phyloP scores from a whole-genome alignment of 805 yeast genomes.

The Wickerhamomyces mucosus region DNA sequence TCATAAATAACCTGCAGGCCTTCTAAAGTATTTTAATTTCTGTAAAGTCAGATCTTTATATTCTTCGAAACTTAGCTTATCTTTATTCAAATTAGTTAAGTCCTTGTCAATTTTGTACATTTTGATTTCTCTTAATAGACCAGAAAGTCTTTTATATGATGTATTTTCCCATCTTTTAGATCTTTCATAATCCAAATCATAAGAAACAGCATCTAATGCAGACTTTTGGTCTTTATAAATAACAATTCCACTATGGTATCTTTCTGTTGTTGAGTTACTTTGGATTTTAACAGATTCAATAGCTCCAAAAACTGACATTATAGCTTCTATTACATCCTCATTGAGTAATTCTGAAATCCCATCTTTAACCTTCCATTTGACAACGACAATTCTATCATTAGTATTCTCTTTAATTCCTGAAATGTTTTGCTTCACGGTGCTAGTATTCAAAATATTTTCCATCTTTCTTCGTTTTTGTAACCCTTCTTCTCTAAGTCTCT shows the following conservation, averaged over 20 bases:
- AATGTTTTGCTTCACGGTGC: not conserved
- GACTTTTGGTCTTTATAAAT: constrained; percentile 3
- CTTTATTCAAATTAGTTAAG: constrained; percentile 2
- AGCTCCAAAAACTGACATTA: constrained; percentile 17
- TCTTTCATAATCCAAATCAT: constrained; percentile 7
- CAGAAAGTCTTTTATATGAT: constrained; percentile 13
- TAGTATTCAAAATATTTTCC: not conserved
- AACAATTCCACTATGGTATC: constrained; percentile 12
- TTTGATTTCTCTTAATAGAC: constrained; percentile 14
- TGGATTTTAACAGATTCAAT: constrained; percentile 7
- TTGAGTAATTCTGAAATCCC: constrained; percentile 15
- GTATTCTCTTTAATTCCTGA: not conserved
- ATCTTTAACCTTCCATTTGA: constrained; percentile 16
- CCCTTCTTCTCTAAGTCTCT: constrained; percentile 18
- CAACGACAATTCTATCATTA: constrained; percentile 9
- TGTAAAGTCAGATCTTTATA: constrained; percentile 9
- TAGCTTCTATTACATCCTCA: constrained; percentile 14
- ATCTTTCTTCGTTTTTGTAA: constrained; percentile 6
- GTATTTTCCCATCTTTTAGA: constrained; percentile 14
- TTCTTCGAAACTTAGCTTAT: constrained; percentile 9
- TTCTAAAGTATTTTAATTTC: constrained; percentile 3
- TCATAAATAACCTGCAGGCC: too few species aligned
- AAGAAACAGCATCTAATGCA: constrained; percentile 9
- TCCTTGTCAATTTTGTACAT: constrained; percentile 4
- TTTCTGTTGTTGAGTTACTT: constrained; percentile 6